A percentile compares a stretch with the other conserved stretches of the same genome.
phyloP scores from a whole-genome alignment of 352 stramenopile genomes.

The Globisporangium abappressorium region DNA sequence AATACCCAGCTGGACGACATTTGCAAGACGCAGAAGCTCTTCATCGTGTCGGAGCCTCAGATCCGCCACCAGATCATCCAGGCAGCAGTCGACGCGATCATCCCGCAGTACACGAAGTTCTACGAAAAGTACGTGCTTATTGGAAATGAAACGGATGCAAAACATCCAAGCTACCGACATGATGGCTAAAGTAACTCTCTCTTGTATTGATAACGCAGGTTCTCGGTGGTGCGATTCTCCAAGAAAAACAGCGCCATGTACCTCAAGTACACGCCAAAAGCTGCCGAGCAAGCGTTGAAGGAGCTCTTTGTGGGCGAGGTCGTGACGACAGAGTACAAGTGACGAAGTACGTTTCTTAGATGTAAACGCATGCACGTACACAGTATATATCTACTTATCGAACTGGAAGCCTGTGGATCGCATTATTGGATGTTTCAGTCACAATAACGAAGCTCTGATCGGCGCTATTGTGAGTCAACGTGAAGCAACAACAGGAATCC shows the following conservation, averaged over 20 bases:
- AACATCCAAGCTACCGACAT: not conserved
- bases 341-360: not conserved
- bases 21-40: conserved; percentile 57
- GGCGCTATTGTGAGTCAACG: conserved; percentile 23
- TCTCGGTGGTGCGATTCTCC: conserved; percentile 90
- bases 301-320: conserved; percentile 76
- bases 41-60: conserved; percentile 85
- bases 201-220: conserved; percentile 35
- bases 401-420: conserved; percentile 48
- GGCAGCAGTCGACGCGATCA: conserved; percentile 80
- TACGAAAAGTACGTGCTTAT: conserved; percentile 77
- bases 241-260: conserved; percentile 90
- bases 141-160: not conserved
- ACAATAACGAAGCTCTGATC: conserved; percentile 63
- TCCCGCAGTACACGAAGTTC: conserved; percentile 89
- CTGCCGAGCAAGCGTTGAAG: conserved; percentile 74
- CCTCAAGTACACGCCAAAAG: conserved; percentile 85
- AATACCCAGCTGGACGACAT: conserved; percentile 74
- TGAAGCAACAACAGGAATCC: conserved; percentile 9
- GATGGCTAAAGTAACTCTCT: not conserved
- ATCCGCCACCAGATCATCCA: conserved; percentile 84
- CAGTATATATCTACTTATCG: conserved; percentile 16
- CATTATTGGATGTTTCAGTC: conserved; percentile 76
- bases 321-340: conserved; percentile 19
- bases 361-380: not conserved